phyloP scores from a whole-genome alignment of 441 rosid genomes.

The Sinapis alba region DNA sequence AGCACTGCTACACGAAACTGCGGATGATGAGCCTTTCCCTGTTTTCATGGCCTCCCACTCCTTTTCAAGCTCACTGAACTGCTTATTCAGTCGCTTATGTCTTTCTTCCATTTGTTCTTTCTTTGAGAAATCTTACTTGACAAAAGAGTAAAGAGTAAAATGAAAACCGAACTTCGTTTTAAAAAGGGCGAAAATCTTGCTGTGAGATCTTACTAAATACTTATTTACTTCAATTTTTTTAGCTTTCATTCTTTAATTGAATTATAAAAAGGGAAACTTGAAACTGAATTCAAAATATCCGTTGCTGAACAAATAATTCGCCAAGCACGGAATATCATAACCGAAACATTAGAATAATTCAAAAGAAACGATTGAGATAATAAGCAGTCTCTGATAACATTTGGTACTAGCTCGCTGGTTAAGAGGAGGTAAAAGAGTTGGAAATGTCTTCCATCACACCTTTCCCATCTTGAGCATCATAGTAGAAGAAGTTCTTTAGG shows the following conservation, averaged over 20 bases:
- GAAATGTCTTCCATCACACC: constrained; percentile 79
- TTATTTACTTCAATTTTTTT: not conserved
- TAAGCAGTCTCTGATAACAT: not conserved
- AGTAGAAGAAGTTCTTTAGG: constrained; percentile 72
- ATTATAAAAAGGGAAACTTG: constrained; percentile 31
- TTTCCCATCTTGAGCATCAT: constrained; percentile 58
- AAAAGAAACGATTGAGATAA: not conserved
- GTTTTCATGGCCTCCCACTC: constrained; percentile 51
- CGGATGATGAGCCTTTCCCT: constrained; percentile 29
- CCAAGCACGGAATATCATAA: constrained; percentile 10
- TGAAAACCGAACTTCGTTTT: not conserved
- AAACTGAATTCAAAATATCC: constrained; percentile 27
- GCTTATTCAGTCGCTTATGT: constrained; percentile 34
- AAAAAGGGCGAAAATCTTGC: not conserved
- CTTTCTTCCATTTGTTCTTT: constrained; percentile 17
- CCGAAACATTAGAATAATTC: constrained; percentile 2
- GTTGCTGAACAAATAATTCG: constrained; percentile 9
- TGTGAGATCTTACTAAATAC: not conserved
- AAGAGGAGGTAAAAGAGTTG: constrained; percentile 7
- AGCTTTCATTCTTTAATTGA: not conserved
- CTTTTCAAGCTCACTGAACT: constrained; percentile 37
- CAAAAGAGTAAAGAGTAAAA: not conserved
- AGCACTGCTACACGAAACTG: constrained; percentile 36
- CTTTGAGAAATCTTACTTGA: not conserved
- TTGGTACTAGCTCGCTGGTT: constrained; percentile 1